Evolutionary conservation across 1,284 basidiomycete species (phyloP).

Genomic region (Moniliella sp.): DNA sequence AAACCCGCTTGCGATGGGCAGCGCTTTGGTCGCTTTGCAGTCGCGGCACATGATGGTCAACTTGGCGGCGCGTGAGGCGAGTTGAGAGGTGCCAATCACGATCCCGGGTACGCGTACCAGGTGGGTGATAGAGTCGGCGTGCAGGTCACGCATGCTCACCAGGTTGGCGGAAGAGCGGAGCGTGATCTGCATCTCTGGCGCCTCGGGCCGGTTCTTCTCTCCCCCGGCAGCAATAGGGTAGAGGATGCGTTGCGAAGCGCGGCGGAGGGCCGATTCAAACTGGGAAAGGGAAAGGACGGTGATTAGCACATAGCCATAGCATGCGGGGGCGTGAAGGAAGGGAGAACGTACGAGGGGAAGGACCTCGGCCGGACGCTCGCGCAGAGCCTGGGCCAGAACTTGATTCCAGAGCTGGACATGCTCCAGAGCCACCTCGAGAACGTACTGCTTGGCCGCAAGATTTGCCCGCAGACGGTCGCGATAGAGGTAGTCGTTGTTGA

Average conservation of each 20-base stretch:
- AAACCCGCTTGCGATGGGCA: constrained; percentile 51
- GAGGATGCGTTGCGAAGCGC: constrained; percentile 24
- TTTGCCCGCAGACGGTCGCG: constrained; percentile 78
- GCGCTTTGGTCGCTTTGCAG: constrained; percentile 57
- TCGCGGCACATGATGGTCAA: constrained; percentile 78
- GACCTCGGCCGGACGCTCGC: constrained; percentile 69
- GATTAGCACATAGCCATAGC: too few relatives aligned
- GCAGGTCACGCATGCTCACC: constrained; percentile 62
- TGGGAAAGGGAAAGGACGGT: constrained; percentile 1
- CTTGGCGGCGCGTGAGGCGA: constrained; percentile 76
- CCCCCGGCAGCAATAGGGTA: constrained; percentile 20
- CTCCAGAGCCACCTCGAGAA: constrained; percentile 73
- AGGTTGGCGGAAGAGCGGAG: constrained; percentile 63
- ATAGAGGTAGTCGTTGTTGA: constrained; percentile 27
- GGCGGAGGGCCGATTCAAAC: constrained; percentile 26
- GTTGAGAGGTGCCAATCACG: constrained; percentile 82
- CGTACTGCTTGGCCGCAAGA: constrained; percentile 66
- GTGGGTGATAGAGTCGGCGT: constrained; percentile 76
- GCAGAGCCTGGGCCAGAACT: constrained; percentile 69
- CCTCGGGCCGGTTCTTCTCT: constrained; percentile 12
- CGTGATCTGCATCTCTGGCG: constrained; percentile 66
- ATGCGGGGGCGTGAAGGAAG: too few relatives aligned
- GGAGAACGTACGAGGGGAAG: constrained; percentile 49
- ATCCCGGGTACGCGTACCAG: constrained; percentile 92
- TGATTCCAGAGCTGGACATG: constrained; percentile 80